Evolutionary conservation across 495 filamentous ascomycete species (phyloP), one percentile per base, ranked within the genome.

Genomic region (Xylaria palmicola): DNA sequence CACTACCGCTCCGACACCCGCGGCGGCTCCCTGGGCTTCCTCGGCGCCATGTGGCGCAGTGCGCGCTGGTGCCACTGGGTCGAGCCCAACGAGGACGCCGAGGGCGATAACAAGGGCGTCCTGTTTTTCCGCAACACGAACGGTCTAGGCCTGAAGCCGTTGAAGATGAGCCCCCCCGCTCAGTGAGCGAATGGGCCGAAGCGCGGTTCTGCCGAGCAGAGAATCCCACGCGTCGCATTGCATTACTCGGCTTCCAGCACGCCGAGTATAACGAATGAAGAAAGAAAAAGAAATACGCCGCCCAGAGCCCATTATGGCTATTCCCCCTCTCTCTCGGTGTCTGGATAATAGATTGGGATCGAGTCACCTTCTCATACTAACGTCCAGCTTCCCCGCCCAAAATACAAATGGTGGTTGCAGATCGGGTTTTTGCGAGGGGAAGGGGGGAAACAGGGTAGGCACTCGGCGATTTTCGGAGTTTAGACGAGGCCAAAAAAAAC

Each of bases 61-160:
- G 82, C 86, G n/a, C 77, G 88, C 26, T 81, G 77, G 83, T 90
- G 88, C 80, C 87, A 90, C 68, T 91, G 88, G 85, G 86, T 90
- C 62, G 85, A 87, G 78, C 81, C 81, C 36, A 82, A 72, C 68
- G 90, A 86, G 62, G 89, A 84, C 56, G 83, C 88, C 41, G 67
- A 81, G 65, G 88, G 86, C 20, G 81, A 85, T 45, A 83, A 76
- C 60, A 83, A 85, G 78, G 83, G 85, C 45, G 82, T 91, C 27
- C 57, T 75, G 63, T 91, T 91, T 79, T 91, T 86, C 82, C 77
- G 88, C 56, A 91, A 91, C 81, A 79, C 82, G 62, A 98, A 96
- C 75, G 86, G 86, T 17, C 72, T 90, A 20, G 90, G 90, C 50
- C 71, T 83, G 49, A 78, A 82, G 67, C 90, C 90, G 5, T 52